Evolutionary conservation across 2,329 filamentous ascomycete species (phyloP), one percentile per base, ranked within the genome.

Genomic region (Aspergillus sp.): DNA sequence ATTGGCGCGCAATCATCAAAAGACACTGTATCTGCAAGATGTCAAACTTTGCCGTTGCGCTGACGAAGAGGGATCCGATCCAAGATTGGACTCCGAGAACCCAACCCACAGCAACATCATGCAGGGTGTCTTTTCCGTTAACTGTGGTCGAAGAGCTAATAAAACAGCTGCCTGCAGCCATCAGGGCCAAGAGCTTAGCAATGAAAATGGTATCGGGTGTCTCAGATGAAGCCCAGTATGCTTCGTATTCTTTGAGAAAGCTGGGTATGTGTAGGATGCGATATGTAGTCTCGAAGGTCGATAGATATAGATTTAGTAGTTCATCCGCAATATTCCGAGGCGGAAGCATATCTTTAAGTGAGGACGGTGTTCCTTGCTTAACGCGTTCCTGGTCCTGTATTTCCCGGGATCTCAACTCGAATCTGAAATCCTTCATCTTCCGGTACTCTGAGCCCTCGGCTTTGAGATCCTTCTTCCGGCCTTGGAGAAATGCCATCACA

Each of bases 251-350:
- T 11, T 74, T 73, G 45, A 77, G 73, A 60, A 88, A 87, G 0
- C 79, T 81, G 0, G 85, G 84, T 1, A 83, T 67, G 66, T 88
- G 82, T 8, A 88, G 57, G 22, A 88, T 77, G 3, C 86, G 79
- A 60, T 83, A 79, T 15, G 83, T 79, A 1, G 81, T 80, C 64
- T 87, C 84, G 61, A 83, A 79, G 0, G 81, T 81, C 48, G 82
- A 74, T 17, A 88, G 71, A 71, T 86, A 86, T 30, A 74, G 69
- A 8, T 80, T 74, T 15, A 86, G 72, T 1, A 86, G 75, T 51
- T 77, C 69, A 57, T 86, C 82, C 0, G 81, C 79, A 1, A 83
- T 59, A 22, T 61, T 54, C 37, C 64, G 68, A 15, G 69, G 56
- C 0, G 86, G 84, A 0, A 88, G 64, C 46, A 75, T 66, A 40